These are phyloP conservation scores for Exophiala sp. DNA, from an alignment of 2,329 filamentous ascomycete genomes.

Conservation along the genomic window DNA sequence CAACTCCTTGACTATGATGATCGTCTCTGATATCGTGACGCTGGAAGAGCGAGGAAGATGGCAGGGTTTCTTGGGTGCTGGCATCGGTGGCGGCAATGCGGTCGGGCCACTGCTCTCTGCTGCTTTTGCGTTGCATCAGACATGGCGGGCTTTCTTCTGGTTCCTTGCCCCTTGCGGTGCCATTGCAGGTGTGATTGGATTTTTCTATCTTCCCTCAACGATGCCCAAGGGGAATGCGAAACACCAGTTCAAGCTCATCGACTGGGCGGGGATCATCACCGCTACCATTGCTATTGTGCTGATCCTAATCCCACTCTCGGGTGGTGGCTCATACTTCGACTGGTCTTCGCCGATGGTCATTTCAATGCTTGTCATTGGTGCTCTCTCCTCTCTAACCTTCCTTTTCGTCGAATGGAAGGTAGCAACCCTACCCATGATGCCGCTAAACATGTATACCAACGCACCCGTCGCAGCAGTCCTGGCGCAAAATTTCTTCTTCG, in stretches of 20 bases:
- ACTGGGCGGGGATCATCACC: neutral
- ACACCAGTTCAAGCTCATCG: neutral
- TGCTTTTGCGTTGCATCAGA: neutral
- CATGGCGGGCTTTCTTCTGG: neutral
- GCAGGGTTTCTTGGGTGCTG: neutral
- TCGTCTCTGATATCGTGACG: slow-evolving; percentile 59
- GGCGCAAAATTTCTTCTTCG: slow-evolving; percentile 58
- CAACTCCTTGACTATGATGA: slow-evolving; percentile 58
- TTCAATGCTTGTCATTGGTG: slow-evolving; percentile 71
- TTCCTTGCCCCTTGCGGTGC: neutral
- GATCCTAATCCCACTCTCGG: slow-evolving; percentile 41
- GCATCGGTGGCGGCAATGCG: neutral
- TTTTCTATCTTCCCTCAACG: neutral
- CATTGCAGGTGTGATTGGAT: neutral
- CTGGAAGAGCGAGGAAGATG: slow-evolving; percentile 58
- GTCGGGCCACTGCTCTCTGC: neutral
- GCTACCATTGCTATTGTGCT: neutral
- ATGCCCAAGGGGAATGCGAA: neutral
- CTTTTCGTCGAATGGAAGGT: slow-evolving; percentile 60
- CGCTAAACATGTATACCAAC: slow-evolving; percentile 49
- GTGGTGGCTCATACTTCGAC: slow-evolving; percentile 67
- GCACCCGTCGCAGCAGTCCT: slow-evolving; percentile 54
- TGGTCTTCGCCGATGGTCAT: slow-evolving; percentile 73
- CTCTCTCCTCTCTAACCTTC: slow-evolving; percentile 62
- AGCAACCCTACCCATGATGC: slow-evolving; percentile 6